Base-by-base conservation (phyloP, 1,139 yeast species). In the Wickerhamomyces sp. region DNA sequence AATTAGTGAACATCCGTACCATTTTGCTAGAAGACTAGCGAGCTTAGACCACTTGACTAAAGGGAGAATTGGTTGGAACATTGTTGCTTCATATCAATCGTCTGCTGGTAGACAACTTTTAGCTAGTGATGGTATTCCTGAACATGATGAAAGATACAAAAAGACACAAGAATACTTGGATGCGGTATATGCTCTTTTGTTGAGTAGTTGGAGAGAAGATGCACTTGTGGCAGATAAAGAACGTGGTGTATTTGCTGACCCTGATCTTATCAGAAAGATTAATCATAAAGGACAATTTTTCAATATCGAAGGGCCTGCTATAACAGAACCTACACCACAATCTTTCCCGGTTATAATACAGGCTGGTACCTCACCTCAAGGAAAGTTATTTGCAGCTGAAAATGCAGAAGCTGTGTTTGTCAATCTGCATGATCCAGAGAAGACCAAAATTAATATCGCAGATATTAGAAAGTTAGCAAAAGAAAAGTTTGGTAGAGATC, bases 61-160 rank as follows among this genome's bases (percentile, higher is more conserved):
- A n/a, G 73, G 72, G 3, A 51, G 72, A 49, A 53, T 68, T 31
- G 73, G 72, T 5, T 68, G 73, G 73, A 68, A 68, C 44, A 59
- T 68, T 18, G 72, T 68, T 16, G 59, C 70, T 6, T 63, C 70
- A 1, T 68, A 68, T 46, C 59, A 66, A 42, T 69, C 67, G 33
- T 60, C 67, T 46, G 68, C 70, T 10, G 63, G 69, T 2, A 56
- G 66, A 45, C 67, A 68, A 40, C 47, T 68, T 35, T 49, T 67
- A 21, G 63, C 65, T 45, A 67, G 64, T 2, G 60, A 58, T 33
- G 46, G 54, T 7, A 50, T 68, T 29, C 72, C 71, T 13, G 59
- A 59, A 1, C 70, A 66, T 44, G 67, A 63, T 29, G 66, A 62
- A 35, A 56, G 74, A 36, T 68, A 68, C 41, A 58, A 44, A 7